A percentile compares a stretch with the other conserved stretches of the same genome.
These are phyloP conservation scores for Rhizopogon roseolus DNA, from an alignment of 768 basidiomycete genomes.

Conservation along the genomic window DNA sequence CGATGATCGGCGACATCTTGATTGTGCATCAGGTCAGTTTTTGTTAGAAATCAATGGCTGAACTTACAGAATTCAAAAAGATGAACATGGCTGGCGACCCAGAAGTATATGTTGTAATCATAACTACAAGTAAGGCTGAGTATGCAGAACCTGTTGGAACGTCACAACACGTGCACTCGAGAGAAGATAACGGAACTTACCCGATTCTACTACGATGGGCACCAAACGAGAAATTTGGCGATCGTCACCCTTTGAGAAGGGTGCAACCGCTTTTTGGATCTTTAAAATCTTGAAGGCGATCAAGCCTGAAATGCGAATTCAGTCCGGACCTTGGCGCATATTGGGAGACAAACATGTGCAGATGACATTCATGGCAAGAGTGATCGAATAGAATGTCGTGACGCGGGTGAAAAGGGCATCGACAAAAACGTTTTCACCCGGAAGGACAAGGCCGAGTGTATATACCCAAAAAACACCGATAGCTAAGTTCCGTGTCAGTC, in stretches of 20 bases:
- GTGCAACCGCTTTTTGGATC: conserved; percentile 11
- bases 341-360: conserved; percentile 20
- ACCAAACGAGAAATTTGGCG: conserved; percentile 7
- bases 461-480: conserved; percentile 17
- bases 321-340: too few species aligned
- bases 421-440: conserved; percentile 16
- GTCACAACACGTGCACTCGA: neutral
- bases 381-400: conserved; percentile 20
- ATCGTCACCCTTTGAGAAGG: neutral
- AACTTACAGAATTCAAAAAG: conserved; percentile 13
- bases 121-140: conserved; percentile 11
- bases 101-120: conserved; percentile 13
- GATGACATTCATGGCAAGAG: conserved; percentile 18
- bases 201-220: conserved; percentile 16
- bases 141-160: conserved; percentile 10
- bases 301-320: conserved; percentile 8
- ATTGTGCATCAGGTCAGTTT: neutral
- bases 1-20: conserved; percentile 14
- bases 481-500: neutral
- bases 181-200: neutral
- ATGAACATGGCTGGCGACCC: conserved; percentile 12
- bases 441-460: conserved; percentile 11
- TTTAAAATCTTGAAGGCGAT: conserved; percentile 21
- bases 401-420: conserved; percentile 14
- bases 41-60: neutral